phyloP scores from a whole-genome alignment of 176 grass and related monocot species.

The Zizania latifolia region DNA sequence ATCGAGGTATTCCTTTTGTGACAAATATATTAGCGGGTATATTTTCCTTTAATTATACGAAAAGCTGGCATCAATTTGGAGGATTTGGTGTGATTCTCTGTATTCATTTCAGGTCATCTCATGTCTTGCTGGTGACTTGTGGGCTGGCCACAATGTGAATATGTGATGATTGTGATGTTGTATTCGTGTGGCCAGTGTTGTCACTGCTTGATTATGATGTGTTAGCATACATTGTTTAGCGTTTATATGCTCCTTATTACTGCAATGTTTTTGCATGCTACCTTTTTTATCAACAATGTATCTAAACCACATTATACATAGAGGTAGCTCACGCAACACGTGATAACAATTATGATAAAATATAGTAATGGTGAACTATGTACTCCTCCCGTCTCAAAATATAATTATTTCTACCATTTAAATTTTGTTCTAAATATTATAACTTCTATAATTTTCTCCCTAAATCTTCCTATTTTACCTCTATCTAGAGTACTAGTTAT shows the following conservation, averaged over 20 bases:
- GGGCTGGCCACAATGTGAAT: conserved; percentile 32
- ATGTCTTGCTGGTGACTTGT: not conserved
- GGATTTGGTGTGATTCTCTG: not conserved
- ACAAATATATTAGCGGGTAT: not conserved
- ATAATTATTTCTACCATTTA: too few species aligned
- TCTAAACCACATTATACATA: too few species aligned
- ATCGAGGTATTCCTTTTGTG: not conserved
- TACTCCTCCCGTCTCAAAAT: too few species aligned
- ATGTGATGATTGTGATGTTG: not conserved
- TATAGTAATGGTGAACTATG: too few species aligned
- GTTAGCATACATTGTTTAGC: not conserved
- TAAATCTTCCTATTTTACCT: too few species aligned
- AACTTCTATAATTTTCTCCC: too few species aligned
- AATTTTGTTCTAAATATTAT: too few species aligned
- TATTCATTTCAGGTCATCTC: not conserved
- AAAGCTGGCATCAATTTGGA: not conserved
- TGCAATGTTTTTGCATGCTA: not conserved
- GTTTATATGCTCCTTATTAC: not conserved
- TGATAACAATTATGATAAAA: too few species aligned
- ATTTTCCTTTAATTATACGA: not conserved
- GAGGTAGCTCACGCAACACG: too few species aligned
- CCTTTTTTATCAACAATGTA: too few species aligned
- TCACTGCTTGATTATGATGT: conserved; percentile 30
- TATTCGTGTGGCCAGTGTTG: conserved; percentile 19
- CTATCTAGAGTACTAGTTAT: too few species aligned